Evolutionary conservation across 2,329 filamentous ascomycete species (phyloP), one percentile per base, ranked within the genome.

Genomic region (Alternaria solani): DNA sequence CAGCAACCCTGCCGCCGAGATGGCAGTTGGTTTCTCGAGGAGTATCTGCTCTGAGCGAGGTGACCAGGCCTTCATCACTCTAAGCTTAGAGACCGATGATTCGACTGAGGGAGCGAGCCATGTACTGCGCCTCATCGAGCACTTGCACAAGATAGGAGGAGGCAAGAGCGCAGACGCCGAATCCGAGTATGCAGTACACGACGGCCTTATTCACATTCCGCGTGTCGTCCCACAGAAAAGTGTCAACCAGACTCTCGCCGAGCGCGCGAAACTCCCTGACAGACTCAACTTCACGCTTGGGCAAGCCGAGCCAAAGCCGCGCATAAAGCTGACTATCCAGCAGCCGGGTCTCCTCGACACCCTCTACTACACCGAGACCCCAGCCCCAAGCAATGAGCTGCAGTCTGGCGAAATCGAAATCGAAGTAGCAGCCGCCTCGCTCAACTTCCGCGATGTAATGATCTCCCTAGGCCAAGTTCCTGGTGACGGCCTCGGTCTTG

Each of bases 371-470:
- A 57, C 54, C 14, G 49, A 59, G 16, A 56, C 43, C 11, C 26
- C 51, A 16, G 20, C 32, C 23, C 32, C 43, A 9, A 44, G 32
- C 30, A 34, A 34, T n/a, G 54, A 57, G 9, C 44, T 68, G 20
- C 51, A 26, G 5, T 39, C 49, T 0, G 58, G 57, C n/a, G 59
- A 72, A 47, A 55, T 70, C 14, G 66, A 68, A 18, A 51, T 72
- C 12, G 47, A 65, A 30, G 61, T 68, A 28, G 44, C 34, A 34
- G 62, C 62, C 9, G 42, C 59, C 7, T 59, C 57, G 14, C 36
- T 70, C 44, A 73, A 73, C 43, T 72, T 69, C 60, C 41, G 42
- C 26, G 59, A 62, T 28, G 46, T 62, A 7, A 57, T 58, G 55
- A 51, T 59, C n/a, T 39, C 43, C 14, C 18, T 62, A 41, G 48